These are phyloP conservation scores for Suillus discolor DNA, from an alignment of 768 basidiomycete species.

Conservation along the genomic window DNA sequence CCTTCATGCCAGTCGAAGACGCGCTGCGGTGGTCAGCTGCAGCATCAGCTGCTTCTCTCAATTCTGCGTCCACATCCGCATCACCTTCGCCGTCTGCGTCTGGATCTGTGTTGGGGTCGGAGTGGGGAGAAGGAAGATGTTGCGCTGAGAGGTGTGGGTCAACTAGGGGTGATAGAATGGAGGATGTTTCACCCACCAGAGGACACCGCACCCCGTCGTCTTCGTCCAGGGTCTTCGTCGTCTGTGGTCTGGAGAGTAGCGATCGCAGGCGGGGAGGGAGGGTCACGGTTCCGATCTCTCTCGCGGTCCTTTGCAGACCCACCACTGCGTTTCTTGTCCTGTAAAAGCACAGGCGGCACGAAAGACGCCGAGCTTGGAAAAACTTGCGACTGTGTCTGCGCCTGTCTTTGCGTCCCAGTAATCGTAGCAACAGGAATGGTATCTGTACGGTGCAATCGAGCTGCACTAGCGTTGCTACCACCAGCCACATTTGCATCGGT, in stretches of 20 bases:
- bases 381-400: slow-evolving; percentile 22
- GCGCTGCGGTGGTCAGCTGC: slow-evolving; percentile 43
- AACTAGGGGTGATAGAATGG: slow-evolving; percentile 16
- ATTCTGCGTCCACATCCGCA: slow-evolving; percentile 46
- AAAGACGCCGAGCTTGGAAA: slow-evolving; percentile 18
- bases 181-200: slow-evolving; percentile 3
- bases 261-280: slow-evolving; percentile 35
- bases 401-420: slow-evolving; percentile 20
- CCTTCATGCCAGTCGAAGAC: slow-evolving; percentile 27
- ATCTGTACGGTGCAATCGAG: slow-evolving; percentile 29
- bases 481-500: slow-evolving; percentile 40
- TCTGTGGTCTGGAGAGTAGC: slow-evolving; percentile 32
- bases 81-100: slow-evolving; percentile 33
- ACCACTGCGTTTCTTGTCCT: slow-evolving; percentile 3
- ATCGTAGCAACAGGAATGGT: slow-evolving; percentile 34
- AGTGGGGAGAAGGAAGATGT: slow-evolving; percentile 25
- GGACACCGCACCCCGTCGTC: slow-evolving; percentile 27
- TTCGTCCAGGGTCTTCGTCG: slow-evolving; percentile 31
- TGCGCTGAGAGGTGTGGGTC: slow-evolving; percentile 19
- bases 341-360: not conserved
- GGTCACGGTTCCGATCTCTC: slow-evolving; percentile 23
- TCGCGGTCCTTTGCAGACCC: slow-evolving; percentile 18
- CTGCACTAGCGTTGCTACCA: slow-evolving; percentile 19
- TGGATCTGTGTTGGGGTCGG: slow-evolving; percentile 18
- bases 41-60: slow-evolving; percentile 55